Evolutionary conservation across 768 basidiomycete genomes (phyloP).

Genomic region (Suillus placidus): DNA sequence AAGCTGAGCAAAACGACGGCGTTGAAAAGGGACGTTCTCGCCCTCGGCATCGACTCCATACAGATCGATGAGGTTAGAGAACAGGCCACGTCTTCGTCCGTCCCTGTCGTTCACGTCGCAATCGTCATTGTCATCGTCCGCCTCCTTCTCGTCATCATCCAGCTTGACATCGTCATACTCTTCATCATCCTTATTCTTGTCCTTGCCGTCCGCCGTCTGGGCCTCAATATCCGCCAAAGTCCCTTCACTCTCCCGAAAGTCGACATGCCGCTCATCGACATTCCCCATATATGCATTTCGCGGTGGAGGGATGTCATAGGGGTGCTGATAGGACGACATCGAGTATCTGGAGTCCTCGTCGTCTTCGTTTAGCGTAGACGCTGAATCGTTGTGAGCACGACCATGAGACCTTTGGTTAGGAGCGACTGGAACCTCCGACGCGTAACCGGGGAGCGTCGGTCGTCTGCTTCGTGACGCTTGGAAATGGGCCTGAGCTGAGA

Average conservation of each 20-base stretch:
- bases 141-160: constrained; percentile 11
- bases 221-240: constrained; percentile 29
- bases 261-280: constrained; percentile 31
- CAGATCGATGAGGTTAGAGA: constrained; percentile 35
- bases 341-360: constrained; percentile 46
- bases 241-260: constrained; percentile 38
- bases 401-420: background rate
- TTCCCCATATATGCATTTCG: constrained; percentile 40
- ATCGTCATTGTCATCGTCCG: background rate
- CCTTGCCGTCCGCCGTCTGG: constrained; percentile 14
- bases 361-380: constrained; percentile 1
- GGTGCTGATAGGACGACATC: constrained; percentile 60
- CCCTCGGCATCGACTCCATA: constrained; percentile 25
- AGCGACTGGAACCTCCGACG: background rate
- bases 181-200: constrained; percentile 15
- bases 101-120: constrained; percentile 26
- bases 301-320: constrained; percentile 63
- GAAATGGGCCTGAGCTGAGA: background rate
- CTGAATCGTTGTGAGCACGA: background rate
- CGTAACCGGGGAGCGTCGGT: background rate
- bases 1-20: constrained; percentile 1
- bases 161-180: constrained; percentile 24
- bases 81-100: constrained; percentile 28
- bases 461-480: background rate
- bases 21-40: constrained; percentile 8